Evolutionary conservation across 2,329 filamentous ascomycete species (phyloP).

Genomic region (Pestalotiopsis sp.): DNA sequence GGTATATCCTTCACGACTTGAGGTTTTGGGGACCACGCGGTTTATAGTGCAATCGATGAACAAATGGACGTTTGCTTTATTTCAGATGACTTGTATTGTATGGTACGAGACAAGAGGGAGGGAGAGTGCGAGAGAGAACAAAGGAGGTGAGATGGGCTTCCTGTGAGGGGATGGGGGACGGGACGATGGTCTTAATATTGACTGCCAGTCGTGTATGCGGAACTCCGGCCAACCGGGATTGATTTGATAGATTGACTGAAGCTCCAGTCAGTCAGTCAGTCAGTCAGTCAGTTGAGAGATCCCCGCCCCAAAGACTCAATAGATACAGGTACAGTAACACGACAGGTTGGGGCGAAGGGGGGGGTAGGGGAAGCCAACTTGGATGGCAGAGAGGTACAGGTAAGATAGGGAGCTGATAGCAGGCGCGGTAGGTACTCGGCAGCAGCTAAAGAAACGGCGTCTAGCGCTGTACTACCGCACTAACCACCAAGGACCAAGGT

Average conservation of each 20-base stretch:
- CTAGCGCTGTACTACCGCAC: not conserved
- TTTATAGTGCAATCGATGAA: not conserved
- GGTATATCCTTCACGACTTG: constrained; percentile 1
- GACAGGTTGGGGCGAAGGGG: not conserved
- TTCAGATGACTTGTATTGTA: not conserved
- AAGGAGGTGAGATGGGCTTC: not conserved
- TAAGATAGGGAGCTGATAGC: not conserved
- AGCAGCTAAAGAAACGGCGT: not conserved
- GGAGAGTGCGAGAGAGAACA: not conserved
- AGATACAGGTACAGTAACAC: not conserved
- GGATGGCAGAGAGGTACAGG: not conserved
- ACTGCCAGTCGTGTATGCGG: not conserved
- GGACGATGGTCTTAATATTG: not conserved
- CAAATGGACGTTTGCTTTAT: not conserved
- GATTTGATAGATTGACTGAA: not conserved
- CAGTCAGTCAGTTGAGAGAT: not conserved
- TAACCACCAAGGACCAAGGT: not conserved
- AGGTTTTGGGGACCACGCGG: not conserved
- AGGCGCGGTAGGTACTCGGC: not conserved
- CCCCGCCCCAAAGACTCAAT: not conserved
- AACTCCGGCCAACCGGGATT: not conserved
- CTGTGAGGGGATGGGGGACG: not conserved
- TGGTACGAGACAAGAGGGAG: not conserved
- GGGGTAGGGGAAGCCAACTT: not conserved
- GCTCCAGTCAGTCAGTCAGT: not conserved